Evolutionary conservation across 2,329 filamentous ascomycete genomes (phyloP), one percentile per base, ranked within the genome.

Genomic region (Colletotrichum echinochloae): DNA sequence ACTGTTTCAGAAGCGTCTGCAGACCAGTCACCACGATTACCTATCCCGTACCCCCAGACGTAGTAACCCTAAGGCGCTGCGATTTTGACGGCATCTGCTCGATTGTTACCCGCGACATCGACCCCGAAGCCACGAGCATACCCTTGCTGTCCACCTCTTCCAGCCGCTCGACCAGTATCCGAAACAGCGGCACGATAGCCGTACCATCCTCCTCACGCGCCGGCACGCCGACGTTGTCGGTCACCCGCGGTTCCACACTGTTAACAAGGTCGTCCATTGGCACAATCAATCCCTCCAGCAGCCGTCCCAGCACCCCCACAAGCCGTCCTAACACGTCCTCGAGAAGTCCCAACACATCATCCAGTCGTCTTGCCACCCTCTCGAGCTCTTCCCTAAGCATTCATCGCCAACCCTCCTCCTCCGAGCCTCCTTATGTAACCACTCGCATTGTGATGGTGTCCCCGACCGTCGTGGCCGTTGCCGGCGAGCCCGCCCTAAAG

Each of bases 401-500:
- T 1, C 33, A 11, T 37, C 52, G 26, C 5, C 46, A 26, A 5
- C 12, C 46, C 28, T 9, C 56, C 41, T 35, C 18, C 18, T 2
- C 28, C 49, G 1, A 9, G 28, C 11, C 46, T 23, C 54, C 39
- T n/a, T n/a, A 49, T 20, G 33, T 23, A 23, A 39, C 37, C n/a
- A 33, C 49, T 18, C 39, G 57, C 5, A n/a, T 37, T 20, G 60
- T 5, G 8, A n/a, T 26, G 14, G 37, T 30, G 3, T 28, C 41
- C 3, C 33, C 56, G 3, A 35, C 35, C 7, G 23, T 14, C 23
- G 39, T 55, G 39, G 52, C 46, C 4, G 30, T 37, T 2, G 48
- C 66, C 18, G 66, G 61, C n/a, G 66, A 54, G 44, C 30, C 66
- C 18, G 37, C 51, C 11, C 49, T 69, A n/a, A 60, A 51, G 26